A percentile compares a stretch with the other conserved stretches of the same genome.
Conservation (phyloP, 1,139 yeast genomes). For the Geotrichum restrictum region DNA sequence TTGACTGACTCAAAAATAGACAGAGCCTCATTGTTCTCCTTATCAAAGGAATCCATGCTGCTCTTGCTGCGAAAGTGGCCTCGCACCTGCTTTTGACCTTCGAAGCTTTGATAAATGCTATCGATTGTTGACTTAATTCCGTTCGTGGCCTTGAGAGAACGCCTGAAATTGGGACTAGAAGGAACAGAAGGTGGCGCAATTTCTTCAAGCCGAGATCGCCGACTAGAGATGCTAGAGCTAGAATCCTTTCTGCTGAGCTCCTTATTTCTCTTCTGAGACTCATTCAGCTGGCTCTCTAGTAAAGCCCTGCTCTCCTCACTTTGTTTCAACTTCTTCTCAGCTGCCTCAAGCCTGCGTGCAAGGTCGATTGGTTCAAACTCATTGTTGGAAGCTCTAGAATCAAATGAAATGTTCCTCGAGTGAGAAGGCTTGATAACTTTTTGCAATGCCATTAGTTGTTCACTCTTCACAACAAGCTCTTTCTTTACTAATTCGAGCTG, state of each 20-base stretch:
- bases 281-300: conserved; percentile 34
- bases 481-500: conserved; percentile 29
- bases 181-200: conserved; percentile 22
- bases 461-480: conserved; percentile 31
- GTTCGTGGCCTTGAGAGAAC: conserved; percentile 17
- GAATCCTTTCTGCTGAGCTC: conserved; percentile 30
- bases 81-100: conserved; percentile 5
- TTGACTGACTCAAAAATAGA: conserved; percentile 23
- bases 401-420: conserved; percentile 16
- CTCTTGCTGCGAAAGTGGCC: conserved; percentile 13
- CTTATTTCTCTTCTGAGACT: conserved; percentile 28
- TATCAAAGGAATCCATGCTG: conserved; percentile 10
- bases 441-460: conserved; percentile 32
- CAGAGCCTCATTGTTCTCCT: conserved; percentile 11
- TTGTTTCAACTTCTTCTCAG: conserved; percentile 31
- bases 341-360: conserved; percentile 31
- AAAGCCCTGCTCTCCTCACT: conserved; percentile 33
- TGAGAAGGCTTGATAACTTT: conserved; percentile 29
- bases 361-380: conserved; percentile 31
- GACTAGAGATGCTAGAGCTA: conserved; percentile 28
- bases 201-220: conserved; percentile 30
- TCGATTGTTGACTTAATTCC: conserved; percentile 22
- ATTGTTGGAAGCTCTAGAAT: conserved; percentile 22
- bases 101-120: conserved; percentile 20
- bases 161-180: conserved; percentile 15